Evolutionary conservation across 345 rosid species (phyloP).

Genomic region (Eucalyptus erythrocorys): DNA sequence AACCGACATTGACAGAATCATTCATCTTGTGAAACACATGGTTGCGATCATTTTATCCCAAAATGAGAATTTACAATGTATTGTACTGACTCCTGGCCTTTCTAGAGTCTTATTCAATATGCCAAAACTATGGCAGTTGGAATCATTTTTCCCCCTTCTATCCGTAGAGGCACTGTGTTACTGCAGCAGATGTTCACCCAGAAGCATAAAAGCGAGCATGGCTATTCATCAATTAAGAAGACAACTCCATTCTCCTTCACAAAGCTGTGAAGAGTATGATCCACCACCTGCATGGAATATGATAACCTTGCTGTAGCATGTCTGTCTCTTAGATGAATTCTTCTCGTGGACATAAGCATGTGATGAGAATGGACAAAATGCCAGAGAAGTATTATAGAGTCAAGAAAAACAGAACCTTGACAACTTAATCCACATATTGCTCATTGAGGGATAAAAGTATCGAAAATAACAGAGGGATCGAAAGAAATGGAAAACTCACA

Average conservation of each 20-base stretch:
- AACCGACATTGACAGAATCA: not conserved
- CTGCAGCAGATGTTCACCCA: not conserved
- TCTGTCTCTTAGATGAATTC: not conserved
- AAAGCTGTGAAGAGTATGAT: conserved; percentile 52
- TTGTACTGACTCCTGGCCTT: not conserved
- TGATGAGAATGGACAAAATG: not conserved
- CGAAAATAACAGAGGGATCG: not conserved
- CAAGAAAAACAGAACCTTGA: not conserved
- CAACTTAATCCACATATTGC: not conserved
- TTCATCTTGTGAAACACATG: not conserved
- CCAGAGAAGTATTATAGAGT: not conserved
- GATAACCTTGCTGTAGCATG: not conserved
- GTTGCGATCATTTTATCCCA: not conserved
- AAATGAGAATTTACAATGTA: not conserved
- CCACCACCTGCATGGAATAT: conserved; percentile 44
- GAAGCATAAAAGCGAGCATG: not conserved
- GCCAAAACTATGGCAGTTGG: not conserved
- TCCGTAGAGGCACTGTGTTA: not conserved
- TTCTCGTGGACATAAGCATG: not conserved
- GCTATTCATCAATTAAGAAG: conserved; percentile 23
- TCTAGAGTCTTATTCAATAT: not conserved
- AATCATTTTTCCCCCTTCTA: not conserved
- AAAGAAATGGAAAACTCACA: conserved; percentile 23
- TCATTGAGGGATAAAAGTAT: not conserved
- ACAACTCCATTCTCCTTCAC: conserved; percentile 28